Evolutionary conservation across 2,329 filamentous ascomycete species (phyloP).

Genomic region (Aspergillus amoenus): DNA sequence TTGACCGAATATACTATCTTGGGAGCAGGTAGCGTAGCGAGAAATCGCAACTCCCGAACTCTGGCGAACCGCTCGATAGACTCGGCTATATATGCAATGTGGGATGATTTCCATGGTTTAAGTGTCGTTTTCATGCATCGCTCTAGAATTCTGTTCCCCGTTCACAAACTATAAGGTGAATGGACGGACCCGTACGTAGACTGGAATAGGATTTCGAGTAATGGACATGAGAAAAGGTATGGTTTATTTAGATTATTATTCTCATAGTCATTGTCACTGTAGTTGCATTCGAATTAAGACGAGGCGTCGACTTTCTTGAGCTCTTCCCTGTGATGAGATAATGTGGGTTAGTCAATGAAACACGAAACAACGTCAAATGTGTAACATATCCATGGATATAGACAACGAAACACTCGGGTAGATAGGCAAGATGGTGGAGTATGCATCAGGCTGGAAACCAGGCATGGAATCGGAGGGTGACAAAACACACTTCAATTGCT

Average conservation of each 20-base stretch:
- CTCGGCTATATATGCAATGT: too few species aligned
- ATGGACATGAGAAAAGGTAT: not conserved
- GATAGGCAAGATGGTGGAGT: not conserved
- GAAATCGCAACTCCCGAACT: not conserved
- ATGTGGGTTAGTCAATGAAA: not conserved
- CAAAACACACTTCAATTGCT: conserved; percentile 78
- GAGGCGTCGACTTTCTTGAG: conserved; percentile 86
- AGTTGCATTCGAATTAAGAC: conserved; percentile 54
- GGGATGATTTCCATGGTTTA: too few species aligned
- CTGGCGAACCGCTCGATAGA: not conserved
- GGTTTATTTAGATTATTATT: not conserved
- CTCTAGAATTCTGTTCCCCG: not conserved
- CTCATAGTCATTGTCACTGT: not conserved
- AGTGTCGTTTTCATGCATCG: not conserved
- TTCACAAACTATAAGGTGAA: not conserved
- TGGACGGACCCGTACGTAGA: not conserved
- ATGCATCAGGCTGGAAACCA: conserved; percentile 10
- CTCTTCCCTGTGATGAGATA: conserved; percentile 56
- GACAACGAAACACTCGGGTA: not conserved
- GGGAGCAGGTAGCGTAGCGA: not conserved
- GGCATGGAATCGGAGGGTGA: not conserved
- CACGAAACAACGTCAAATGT: not conserved
- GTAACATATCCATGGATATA: not conserved
- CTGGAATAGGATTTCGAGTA: not conserved
- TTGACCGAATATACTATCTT: not conserved